Percentiles rank a stretch among this genome's conserved stretches.
Evolutionary conservation across 208 protist species (phyloP).

Genomic region (Zelonia costaricensis): DNA sequence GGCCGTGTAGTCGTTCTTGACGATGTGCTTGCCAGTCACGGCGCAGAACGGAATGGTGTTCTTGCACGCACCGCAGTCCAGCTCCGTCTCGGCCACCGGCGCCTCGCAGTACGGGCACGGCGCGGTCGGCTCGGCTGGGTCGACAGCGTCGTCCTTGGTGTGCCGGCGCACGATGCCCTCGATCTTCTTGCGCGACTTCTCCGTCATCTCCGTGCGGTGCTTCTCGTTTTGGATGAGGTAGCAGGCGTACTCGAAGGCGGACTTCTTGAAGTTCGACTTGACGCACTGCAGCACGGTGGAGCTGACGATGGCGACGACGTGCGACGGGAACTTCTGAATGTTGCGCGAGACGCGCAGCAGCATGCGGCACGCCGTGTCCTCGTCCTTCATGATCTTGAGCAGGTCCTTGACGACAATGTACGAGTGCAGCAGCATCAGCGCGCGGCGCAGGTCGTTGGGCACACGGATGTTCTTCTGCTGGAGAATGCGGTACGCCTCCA

Average conservation of each 20-base stretch:
- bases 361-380: conserved; percentile 93
- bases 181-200: conserved; percentile 96
- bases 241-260: conserved; percentile 96
- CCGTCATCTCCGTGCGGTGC: conserved; percentile 91
- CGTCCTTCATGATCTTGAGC: conserved; percentile 89
- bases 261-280: conserved; percentile 87
- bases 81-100: conserved; percentile 82
- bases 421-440: conserved; percentile 96
- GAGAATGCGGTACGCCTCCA: conserved; percentile 93
- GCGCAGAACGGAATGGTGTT: conserved; percentile 96
- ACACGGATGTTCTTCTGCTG: conserved; percentile 84
- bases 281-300: conserved; percentile 96
- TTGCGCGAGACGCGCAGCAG: conserved; percentile 95
- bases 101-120: conserved; percentile 95
- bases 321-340: conserved; percentile 94
- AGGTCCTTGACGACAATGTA: conserved; percentile 97
- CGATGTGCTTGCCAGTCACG: conserved; percentile 92
- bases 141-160: conserved; percentile 77
- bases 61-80: conserved; percentile 95
- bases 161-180: conserved; percentile 94
- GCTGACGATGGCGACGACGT: conserved; percentile 95
- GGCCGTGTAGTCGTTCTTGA: conserved; percentile 86
- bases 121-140: conserved; percentile 76
- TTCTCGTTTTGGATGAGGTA: conserved; percentile 95
- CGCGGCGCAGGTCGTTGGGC: conserved; percentile 88